These are phyloP conservation scores for Eucalyptus regnans DNA, from an alignment of 345 rosid genomes.

Conservation along the genomic window DNA sequence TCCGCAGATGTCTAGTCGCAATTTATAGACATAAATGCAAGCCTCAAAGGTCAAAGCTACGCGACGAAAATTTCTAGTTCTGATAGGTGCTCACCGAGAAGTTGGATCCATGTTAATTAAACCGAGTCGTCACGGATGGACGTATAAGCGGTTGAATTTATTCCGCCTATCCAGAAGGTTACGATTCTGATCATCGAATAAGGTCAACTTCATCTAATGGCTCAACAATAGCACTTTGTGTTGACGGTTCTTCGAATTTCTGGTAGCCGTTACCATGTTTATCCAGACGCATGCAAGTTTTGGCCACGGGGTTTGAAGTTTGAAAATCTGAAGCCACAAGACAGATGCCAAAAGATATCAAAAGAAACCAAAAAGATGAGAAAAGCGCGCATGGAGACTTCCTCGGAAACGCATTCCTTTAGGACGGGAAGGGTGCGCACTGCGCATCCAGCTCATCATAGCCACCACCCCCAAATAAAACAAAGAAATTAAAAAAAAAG, in stretches of 20 bases:
- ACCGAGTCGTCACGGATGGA: accelerated
- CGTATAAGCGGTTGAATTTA: accelerated
- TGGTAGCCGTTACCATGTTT: too few relatives aligned
- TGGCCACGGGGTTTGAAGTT: not conserved
- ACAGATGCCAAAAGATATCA: not conserved
- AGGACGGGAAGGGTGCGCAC: not conserved
- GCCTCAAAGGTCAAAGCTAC: accelerated
- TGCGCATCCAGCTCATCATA: not conserved
- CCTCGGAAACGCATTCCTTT: not conserved
- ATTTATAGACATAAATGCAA: not conserved
- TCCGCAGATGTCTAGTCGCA: not conserved
- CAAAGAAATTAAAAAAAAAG: not conserved
- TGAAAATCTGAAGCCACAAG: not conserved
- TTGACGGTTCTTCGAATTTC: not conserved
- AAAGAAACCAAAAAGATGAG: not conserved
- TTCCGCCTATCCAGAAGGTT: accelerated
- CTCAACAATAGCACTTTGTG: accelerated
- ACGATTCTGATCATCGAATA: not conserved
- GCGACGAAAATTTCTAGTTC: accelerated
- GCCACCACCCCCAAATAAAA: not conserved
- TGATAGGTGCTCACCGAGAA: accelerated
- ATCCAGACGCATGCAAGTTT: not conserved
- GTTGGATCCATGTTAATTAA: accelerated
- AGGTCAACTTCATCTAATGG: not conserved
- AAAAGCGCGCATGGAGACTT: not conserved